A percentile compares a stretch with the other conserved stretches of the same genome.
phyloP scores from a whole-genome alignment of 495 filamentous ascomycete genomes.

The Annulohypoxylon moriforme region DNA sequence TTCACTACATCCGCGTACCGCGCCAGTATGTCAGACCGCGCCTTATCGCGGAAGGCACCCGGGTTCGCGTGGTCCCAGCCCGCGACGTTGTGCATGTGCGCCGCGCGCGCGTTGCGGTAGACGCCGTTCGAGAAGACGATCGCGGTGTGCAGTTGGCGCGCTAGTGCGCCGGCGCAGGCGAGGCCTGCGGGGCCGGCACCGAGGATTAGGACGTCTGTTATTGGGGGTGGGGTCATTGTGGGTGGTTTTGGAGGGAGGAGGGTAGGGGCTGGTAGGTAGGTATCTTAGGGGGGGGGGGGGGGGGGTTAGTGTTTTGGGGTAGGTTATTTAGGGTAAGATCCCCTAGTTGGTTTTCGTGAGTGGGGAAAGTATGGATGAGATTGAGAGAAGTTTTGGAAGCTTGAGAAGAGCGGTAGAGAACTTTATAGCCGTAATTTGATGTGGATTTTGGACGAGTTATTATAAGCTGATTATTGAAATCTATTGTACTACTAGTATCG shows the following conservation, averaged over 20 bases:
- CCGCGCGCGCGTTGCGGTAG: conserved; percentile 60
- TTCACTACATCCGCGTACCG: conserved; percentile 52
- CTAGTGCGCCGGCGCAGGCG: conserved; percentile 57
- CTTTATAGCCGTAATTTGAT: not conserved
- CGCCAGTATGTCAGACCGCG: conserved; percentile 49
- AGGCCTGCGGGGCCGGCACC: conserved; percentile 69
- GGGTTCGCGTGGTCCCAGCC: conserved; percentile 62
- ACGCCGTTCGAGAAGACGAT: conserved; percentile 61
- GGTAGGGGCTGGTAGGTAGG: no score
- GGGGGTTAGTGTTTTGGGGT: no score
- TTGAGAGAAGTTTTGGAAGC: not conserved
- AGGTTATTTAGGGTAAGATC: no score
- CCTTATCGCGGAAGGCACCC: conserved; percentile 53
- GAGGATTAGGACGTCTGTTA: conserved; percentile 64
- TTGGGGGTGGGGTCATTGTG: not conserved
- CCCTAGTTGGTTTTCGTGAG: not conserved
- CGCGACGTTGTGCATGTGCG: conserved; percentile 65
- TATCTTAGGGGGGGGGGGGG: no score
- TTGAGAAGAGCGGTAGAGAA: not conserved
- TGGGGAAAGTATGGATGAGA: not conserved
- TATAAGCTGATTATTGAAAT: not conserved
- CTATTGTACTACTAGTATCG: not conserved
- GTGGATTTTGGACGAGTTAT: not conserved
- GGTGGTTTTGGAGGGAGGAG: no score
- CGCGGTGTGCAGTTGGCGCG: conserved; percentile 59